phyloP scores from a whole-genome alignment of 108 stramenopile genomes.

The Seminavis robusta region DNA sequence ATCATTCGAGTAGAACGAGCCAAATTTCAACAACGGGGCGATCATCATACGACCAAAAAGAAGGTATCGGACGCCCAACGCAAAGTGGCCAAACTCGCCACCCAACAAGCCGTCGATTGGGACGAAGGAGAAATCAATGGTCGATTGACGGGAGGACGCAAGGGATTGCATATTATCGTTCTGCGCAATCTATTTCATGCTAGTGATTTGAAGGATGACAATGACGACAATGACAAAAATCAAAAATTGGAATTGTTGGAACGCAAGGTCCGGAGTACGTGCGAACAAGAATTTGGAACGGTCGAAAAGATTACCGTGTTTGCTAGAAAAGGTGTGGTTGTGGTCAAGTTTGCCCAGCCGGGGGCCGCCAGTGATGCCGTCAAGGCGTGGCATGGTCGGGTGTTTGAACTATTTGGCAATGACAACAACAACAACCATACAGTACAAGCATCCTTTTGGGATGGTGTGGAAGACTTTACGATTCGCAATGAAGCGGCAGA shows the following conservation, averaged over 20 bases:
- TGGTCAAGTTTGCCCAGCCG: slow-evolving; percentile 85
- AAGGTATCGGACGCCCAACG: slow-evolving; percentile 60
- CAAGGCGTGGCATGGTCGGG: slow-evolving; percentile 64
- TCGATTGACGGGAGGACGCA: slow-evolving; percentile 79
- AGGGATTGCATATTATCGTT: slow-evolving; percentile 91
- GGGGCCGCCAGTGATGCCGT: slow-evolving; percentile 83
- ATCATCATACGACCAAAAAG: slow-evolving; percentile 8
- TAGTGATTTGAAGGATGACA: slow-evolving; percentile 28
- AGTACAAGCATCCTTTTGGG: slow-evolving; percentile 87
- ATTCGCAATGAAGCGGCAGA: slow-evolving; percentile 46
- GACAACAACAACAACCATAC: background rate
- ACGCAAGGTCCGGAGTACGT: slow-evolving; percentile 49
- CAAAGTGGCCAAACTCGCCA: slow-evolving; percentile 71
- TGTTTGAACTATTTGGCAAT: slow-evolving; percentile 7
- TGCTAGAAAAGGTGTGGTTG: slow-evolving; percentile 79
- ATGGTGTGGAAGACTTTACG: slow-evolving; percentile 94
- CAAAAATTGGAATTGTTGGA: slow-evolving; percentile 55
- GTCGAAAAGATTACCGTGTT: slow-evolving; percentile 96
- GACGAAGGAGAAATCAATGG: slow-evolving; percentile 76
- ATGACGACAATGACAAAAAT: too few relatives aligned
- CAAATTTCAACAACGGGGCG: slow-evolving; percentile 65
- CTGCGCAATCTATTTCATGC: slow-evolving; percentile 83
- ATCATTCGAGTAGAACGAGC: slow-evolving; percentile 51
- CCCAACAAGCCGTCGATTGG: slow-evolving; percentile 79
- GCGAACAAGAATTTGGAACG: slow-evolving; percentile 58